Evolutionary conservation across 768 basidiomycete genomes (phyloP).

Genomic region (Cystofilobasidium capitatum): DNA sequence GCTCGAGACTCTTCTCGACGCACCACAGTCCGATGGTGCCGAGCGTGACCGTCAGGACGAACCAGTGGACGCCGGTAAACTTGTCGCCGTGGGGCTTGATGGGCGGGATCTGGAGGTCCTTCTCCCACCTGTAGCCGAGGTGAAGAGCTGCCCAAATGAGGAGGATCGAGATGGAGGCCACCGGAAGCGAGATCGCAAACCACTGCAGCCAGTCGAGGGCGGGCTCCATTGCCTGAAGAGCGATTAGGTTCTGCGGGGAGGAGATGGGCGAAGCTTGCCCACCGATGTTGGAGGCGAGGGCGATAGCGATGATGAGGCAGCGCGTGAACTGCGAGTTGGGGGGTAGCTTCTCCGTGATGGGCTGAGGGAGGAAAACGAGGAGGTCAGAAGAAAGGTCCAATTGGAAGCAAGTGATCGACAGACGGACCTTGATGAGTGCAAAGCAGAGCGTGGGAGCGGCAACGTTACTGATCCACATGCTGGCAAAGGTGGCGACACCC

Average conservation of each 20-base stretch:
- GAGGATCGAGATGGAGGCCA: slow-evolving; percentile 72
- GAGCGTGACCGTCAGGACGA: slow-evolving; percentile 72
- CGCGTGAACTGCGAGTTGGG: slow-evolving; percentile 77
- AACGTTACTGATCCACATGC: slow-evolving; percentile 99
- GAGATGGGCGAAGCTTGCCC: slow-evolving; percentile 96
- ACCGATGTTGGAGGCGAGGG: slow-evolving; percentile 95
- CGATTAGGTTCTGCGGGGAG: slow-evolving; percentile 94
- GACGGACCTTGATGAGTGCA: slow-evolving; percentile 74
- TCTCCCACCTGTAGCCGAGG: slow-evolving; percentile 62
- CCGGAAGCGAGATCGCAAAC: slow-evolving; percentile 90
- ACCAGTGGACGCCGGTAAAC: slow-evolving; percentile 79
- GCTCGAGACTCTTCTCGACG: slow-evolving; percentile 65
- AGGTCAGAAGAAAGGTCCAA: neutral
- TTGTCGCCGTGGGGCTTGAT: slow-evolving; percentile 73
- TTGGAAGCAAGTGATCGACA: neutral
- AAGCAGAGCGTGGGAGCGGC: slow-evolving; percentile 96
- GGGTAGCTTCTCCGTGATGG: slow-evolving; percentile 83
- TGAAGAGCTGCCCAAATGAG: slow-evolving; percentile 87
- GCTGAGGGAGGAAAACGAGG: slow-evolving; percentile 45
- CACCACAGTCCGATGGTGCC: slow-evolving; percentile 85
- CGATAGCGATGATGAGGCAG: slow-evolving; percentile 87
- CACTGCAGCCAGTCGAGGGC: slow-evolving; percentile 78
- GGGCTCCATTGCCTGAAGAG: slow-evolving; percentile 74
- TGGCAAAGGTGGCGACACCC: slow-evolving; percentile 92
- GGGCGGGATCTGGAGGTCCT: slow-evolving; percentile 61